Evolutionary conservation across 257 asterid genomes (phyloP).

Genomic region (Lantana camara): DNA sequence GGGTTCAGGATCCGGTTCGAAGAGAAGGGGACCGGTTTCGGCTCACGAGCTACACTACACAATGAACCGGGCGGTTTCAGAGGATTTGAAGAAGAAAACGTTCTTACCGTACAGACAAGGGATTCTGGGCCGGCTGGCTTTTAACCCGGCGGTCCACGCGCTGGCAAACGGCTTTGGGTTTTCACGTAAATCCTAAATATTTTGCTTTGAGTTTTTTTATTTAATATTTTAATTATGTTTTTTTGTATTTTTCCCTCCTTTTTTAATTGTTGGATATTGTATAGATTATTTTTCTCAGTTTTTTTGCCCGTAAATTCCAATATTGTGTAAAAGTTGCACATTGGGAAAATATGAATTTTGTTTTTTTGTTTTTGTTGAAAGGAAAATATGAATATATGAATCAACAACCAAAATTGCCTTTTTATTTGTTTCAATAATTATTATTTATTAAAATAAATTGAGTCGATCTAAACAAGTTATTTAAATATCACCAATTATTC

Average conservation of each 20-base stretch:
- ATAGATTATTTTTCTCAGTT: neutral
- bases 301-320: neutral
- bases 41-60: slow-evolving; percentile 73
- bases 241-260: neutral
- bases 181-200: slow-evolving; percentile 36
- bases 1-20: slow-evolving; percentile 34
- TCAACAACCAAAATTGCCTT: too few species aligned
- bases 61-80: slow-evolving; percentile 60
- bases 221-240: neutral
- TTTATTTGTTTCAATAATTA: too few species aligned
- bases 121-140: slow-evolving; percentile 55
- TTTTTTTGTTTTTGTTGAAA: too few species aligned
- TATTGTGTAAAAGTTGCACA: slow-evolving; percentile 14
- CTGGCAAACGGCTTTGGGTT: slow-evolving; percentile 68
- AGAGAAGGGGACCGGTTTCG: slow-evolving; percentile 46
- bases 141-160: slow-evolving; percentile 60
- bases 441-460: neutral
- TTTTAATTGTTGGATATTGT: slow-evolving; percentile 4
- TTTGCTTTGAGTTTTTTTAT: too few species aligned
- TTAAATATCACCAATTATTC: too few species aligned
- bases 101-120: slow-evolving; percentile 79
- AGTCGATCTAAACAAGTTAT: too few species aligned
- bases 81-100: slow-evolving; percentile 69
- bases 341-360: neutral
- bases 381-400: slow-evolving; percentile 1